phyloP scores from a whole-genome alignment of 495 filamentous ascomycete species.

The Gamarada debralockiae region DNA sequence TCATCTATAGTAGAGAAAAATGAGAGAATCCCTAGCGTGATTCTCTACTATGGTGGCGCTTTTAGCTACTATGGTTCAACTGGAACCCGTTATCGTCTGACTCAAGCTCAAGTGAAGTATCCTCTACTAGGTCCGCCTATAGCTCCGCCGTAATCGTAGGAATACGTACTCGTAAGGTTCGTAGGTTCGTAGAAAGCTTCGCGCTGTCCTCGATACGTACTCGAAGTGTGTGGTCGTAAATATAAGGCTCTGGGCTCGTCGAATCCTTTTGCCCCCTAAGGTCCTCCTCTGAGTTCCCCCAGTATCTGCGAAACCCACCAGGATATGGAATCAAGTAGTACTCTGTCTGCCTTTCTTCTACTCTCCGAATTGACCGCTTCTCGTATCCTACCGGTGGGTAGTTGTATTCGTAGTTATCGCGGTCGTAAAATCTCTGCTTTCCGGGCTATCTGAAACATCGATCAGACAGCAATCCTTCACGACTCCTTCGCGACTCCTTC shows the following conservation, averaged over 20 bases:
- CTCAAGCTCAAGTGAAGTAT: neutral
- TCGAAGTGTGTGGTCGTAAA: neutral
- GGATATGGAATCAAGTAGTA: neutral
- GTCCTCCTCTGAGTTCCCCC: neutral
- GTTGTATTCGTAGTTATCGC: neutral
- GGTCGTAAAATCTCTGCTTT: constrained; percentile 9
- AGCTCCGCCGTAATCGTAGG: neutral
- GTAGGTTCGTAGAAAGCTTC: neutral
- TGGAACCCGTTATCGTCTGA: neutral
- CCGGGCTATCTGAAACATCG: constrained; percentile 1
- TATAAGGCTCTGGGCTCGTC: neutral
- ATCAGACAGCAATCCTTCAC: constrained; percentile 5
- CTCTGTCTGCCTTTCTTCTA: neutral
- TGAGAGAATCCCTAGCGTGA: too few relatives aligned
- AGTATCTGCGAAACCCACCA: neutral
- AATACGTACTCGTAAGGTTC: neutral
- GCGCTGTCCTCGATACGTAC: neutral
- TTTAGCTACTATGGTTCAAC: too few relatives aligned
- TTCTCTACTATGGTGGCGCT: too few relatives aligned
- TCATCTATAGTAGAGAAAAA: too few relatives aligned
- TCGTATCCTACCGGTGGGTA: neutral
- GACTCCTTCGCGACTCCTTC: too few relatives aligned
- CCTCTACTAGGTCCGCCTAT: neutral
- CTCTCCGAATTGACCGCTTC: neutral
- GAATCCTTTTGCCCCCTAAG: neutral